Evolutionary conservation across 2,329 filamentous ascomycete genomes (phyloP).

Genomic region (Helminthosporium solani): DNA sequence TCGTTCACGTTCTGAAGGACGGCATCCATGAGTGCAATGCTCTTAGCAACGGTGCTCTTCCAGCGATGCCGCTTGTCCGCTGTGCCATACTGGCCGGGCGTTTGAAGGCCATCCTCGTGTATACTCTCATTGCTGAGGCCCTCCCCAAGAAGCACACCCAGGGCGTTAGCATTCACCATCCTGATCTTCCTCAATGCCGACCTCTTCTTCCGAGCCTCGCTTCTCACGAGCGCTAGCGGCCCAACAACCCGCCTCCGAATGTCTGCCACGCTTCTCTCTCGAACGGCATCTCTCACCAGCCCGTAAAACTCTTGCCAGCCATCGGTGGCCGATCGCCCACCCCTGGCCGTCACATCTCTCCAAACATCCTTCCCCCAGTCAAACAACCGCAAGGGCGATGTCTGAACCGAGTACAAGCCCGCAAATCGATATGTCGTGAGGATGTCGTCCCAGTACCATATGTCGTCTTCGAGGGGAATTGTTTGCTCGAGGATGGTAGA

Average conservation of each 20-base stretch:
- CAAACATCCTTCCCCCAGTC: conserved; percentile 71
- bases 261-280: conserved; percentile 68
- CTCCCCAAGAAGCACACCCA: conserved; percentile 86
- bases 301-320: conserved; percentile 70
- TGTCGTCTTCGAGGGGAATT: conserved; percentile 77
- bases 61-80: conserved; percentile 56
- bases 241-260: conserved; percentile 72
- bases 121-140: conserved; percentile 65
- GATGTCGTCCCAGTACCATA: conserved; percentile 95
- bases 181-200: conserved; percentile 69
- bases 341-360: conserved; percentile 54
- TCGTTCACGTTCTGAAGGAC: conserved; percentile 71
- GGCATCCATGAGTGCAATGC: conserved; percentile 81
- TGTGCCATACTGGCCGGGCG: conserved; percentile 44
- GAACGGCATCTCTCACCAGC: conserved; percentile 73
- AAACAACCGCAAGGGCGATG: conserved; percentile 74
- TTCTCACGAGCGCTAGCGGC: conserved; percentile 72
- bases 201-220: conserved; percentile 75
- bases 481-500: conserved; percentile 79
- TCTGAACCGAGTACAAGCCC: conserved; percentile 82
- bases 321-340: conserved; percentile 39
- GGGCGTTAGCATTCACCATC: conserved; percentile 78
- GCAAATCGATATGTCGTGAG: conserved; percentile 76
- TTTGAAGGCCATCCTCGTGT: conserved; percentile 58
- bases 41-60: conserved; percentile 77